A percentile compares a stretch with the other conserved stretches of the same genome.
Conservation (phyloP, 2,329 filamentous ascomycete species). For the Mycosphaerella sp. region DNA sequence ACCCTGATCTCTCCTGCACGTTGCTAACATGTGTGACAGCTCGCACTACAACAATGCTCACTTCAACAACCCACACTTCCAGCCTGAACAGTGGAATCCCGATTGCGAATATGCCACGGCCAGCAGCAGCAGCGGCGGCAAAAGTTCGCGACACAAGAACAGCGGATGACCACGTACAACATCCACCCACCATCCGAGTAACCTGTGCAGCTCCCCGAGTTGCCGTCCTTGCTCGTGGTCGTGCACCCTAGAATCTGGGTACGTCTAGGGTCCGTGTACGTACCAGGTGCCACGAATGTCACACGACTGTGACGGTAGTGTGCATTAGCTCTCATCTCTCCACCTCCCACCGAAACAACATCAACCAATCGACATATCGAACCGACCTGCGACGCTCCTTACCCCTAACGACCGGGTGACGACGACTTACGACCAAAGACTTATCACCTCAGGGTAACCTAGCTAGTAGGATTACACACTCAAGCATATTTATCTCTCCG, state of each 20-base stretch:
- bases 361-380: slow-evolving; percentile 8
- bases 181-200: slow-evolving; percentile 26
- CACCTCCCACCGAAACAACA: slow-evolving; percentile 8
- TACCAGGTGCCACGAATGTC: slow-evolving; percentile 14
- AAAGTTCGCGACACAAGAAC: slow-evolving; percentile 27
- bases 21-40: slow-evolving; percentile 29
- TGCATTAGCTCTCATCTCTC: slow-evolving; percentile 19
- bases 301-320: slow-evolving; percentile 21
- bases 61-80: slow-evolving; percentile 48
- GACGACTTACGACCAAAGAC: slow-evolving; percentile 33
- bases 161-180: slow-evolving; percentile 39
- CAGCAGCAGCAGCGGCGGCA: slow-evolving; percentile 25
- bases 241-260: slow-evolving; percentile 16
- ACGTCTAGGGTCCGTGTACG: slow-evolving; percentile 15
- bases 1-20: background rate
- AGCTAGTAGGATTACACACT: slow-evolving; percentile 22
- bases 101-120: slow-evolving; percentile 40
- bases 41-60: slow-evolving; percentile 49
- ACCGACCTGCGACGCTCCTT: slow-evolving; percentile 18
- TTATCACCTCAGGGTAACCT: slow-evolving; percentile 35
- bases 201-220: slow-evolving; percentile 8
- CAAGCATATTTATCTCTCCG: slow-evolving; percentile 21
- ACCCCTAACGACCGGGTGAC: slow-evolving; percentile 19
- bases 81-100: slow-evolving; percentile 48
- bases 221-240: slow-evolving; percentile 17